Evolutionary conservation across 176 grass and related monocot species (phyloP), one percentile per base, ranked within the genome.

Genomic region (Musa schizocarpa): DNA sequence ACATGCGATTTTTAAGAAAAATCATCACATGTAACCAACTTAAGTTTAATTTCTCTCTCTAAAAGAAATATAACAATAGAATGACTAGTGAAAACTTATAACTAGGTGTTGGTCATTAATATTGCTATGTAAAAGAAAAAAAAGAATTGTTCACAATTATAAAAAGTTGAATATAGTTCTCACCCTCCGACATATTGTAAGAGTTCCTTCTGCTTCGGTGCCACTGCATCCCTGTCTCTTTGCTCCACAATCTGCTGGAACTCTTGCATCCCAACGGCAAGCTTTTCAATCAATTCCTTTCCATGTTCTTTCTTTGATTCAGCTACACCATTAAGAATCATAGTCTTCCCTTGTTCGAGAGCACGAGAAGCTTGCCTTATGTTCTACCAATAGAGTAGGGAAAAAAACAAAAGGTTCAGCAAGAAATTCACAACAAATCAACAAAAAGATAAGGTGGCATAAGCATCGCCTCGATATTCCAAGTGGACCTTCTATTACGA

Each of bases 171-270:
- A 56, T 63, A 51, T 4, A 73, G 17, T 53, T 85, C 80, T 87
- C 74, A 99, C 90, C 76, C 79, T 99, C 95, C 95, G 76, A 99
- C 88, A 85, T 92, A 99, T 62, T 99, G 83, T 22, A 99, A 81
- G 85, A 99, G 95, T 77, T 99, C 90, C 77, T 94, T 94, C 80
- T 99, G 95, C 83, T 99, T 99, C 78, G 90, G 88, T 70, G 82
- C 82, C 76, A 99, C 90, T 27, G 86, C 90, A 68, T 94, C 91
- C 75, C 95, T 89, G 77, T 94, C 88, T 82, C 76, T 88, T 73
- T 94, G 84, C 65, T 99, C 82, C 3, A 99, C 82, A 82, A 94
- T 87, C 48, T 82, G 80, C 74, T 87, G 82, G 83, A 99, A 88
- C 59, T 99, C 95, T 54, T 94, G 80, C 77, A 99, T 78, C 68